Conservation (phyloP, 2,329 filamentous ascomycete genomes). For the Lasiodiplodia hormozganensis region DNA sequence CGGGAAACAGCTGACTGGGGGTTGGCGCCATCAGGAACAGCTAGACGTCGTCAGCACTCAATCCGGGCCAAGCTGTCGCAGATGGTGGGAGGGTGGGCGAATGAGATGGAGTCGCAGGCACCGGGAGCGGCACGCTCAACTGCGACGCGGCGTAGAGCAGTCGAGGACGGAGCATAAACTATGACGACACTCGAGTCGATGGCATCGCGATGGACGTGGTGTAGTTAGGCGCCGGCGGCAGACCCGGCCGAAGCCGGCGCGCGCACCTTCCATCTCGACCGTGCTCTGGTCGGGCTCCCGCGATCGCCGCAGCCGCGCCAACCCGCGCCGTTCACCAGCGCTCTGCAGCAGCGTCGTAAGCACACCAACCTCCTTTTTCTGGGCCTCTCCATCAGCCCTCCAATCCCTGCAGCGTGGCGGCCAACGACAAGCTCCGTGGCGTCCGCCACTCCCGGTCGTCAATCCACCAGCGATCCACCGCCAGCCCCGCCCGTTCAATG, state of each 20-base stretch:
- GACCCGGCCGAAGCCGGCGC: slow-evolving; percentile 5
- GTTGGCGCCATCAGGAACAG: neutral
- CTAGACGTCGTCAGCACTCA: neutral
- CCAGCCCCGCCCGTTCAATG: slow-evolving; percentile 13
- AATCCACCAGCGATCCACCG: neutral
- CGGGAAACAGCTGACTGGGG: neutral
- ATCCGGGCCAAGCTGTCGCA: slow-evolving; percentile 3
- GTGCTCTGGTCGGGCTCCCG: slow-evolving; percentile 10
- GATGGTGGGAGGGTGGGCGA: neutral
- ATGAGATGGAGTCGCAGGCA: neutral
- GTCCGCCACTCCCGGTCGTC: slow-evolving; percentile 22
- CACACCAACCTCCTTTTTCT: slow-evolving; percentile 4
- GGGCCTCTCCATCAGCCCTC: neutral
- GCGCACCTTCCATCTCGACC: neutral
- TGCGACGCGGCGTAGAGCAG: neutral
- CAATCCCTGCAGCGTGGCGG: slow-evolving; percentile 8
- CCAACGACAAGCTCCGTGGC: slow-evolving; percentile 27
- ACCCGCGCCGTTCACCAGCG: neutral
- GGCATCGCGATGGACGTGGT: slow-evolving; percentile 11
- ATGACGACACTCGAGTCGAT: slow-evolving; percentile 4
- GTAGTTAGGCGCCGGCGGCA: neutral
- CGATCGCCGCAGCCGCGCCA: slow-evolving; percentile 13
- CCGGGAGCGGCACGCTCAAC: slow-evolving; percentile 7
- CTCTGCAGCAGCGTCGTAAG: neutral
- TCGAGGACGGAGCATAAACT: neutral